These are phyloP conservation scores for Podosphaera leucotricha DNA, from an alignment of 2,329 filamentous ascomycete genomes.

Conservation along the genomic window DNA sequence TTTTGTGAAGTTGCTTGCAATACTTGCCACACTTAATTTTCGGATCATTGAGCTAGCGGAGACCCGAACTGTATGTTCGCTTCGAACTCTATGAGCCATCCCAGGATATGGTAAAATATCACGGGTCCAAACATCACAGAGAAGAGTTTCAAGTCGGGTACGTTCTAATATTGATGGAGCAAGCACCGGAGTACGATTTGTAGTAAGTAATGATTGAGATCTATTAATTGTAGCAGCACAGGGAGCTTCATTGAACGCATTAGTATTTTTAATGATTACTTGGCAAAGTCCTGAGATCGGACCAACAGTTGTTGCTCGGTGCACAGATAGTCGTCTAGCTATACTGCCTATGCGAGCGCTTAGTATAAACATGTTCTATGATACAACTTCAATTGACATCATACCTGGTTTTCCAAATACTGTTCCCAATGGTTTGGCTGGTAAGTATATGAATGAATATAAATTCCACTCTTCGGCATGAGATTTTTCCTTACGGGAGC, in stretches of 20 bases:
- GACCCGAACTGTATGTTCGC: conserved; percentile 49
- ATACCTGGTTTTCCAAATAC: conserved; percentile 50
- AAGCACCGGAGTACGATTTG: conserved; percentile 43
- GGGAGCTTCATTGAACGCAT: conserved; percentile 33
- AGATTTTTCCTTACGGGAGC: conserved; percentile 25
- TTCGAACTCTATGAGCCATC: conserved; percentile 39
- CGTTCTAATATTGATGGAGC: conserved; percentile 54
- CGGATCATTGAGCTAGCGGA: conserved; percentile 75
- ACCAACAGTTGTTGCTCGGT: conserved; percentile 52
- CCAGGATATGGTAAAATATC: conserved; percentile 64
- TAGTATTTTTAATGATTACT: conserved; percentile 72
- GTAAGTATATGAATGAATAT: conserved; percentile 40
- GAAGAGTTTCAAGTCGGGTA: conserved; percentile 46
- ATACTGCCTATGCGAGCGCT: conserved; percentile 24
- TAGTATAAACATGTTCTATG: not conserved
- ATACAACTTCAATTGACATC: conserved; percentile 3
- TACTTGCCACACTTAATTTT: conserved; percentile 63
- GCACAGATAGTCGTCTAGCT: conserved; percentile 51
- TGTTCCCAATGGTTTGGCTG: conserved; percentile 51
- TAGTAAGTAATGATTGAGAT: conserved; percentile 58
- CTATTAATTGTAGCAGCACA: conserved; percentile 36
- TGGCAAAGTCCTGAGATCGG: conserved; percentile 45
- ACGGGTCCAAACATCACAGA: conserved; percentile 66
- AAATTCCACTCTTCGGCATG: conserved; percentile 24
- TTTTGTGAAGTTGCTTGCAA: conserved; percentile 52